Evolutionary conservation across 208 protist genomes (phyloP).

Genomic region (Acanthamoeba royreba): DNA sequence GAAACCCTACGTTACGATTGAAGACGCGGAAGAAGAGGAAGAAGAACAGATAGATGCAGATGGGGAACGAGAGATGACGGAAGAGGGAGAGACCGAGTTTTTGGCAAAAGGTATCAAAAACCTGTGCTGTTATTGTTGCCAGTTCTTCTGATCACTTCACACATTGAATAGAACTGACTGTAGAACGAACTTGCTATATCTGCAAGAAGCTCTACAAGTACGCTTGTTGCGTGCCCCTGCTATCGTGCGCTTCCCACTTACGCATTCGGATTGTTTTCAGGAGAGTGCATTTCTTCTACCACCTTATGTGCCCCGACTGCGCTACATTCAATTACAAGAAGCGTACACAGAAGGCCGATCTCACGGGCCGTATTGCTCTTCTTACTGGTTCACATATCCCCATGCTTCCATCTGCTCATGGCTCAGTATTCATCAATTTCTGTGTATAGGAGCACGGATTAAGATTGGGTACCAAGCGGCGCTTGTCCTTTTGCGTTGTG

Average conservation of each 20-base stretch:
- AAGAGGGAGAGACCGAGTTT: not conserved
- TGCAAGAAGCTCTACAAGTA: conserved; percentile 72
- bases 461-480: conserved; percentile 77
- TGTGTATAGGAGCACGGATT: conserved; percentile 56
- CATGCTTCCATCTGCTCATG: not conserved
- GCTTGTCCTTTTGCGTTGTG: conserved; percentile 63
- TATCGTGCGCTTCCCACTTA: too few relatives aligned
- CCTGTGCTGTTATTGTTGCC: not conserved
- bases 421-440: not conserved
- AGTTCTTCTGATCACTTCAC: not conserved
- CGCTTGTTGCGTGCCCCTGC: conserved; percentile 70
- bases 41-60: not conserved
- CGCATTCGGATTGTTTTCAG: not conserved
- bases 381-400: conserved; percentile 79
- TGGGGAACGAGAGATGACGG: not conserved
- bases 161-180: not conserved
- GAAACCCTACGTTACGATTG: not conserved
- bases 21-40: not conserved
- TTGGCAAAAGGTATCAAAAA: not conserved
- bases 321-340: conserved; percentile 94
- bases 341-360: conserved; percentile 86
- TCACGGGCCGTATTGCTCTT: conserved; percentile 89
- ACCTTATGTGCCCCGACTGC: conserved; percentile 93
- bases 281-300: conserved; percentile 94
- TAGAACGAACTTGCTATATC: not conserved